These are phyloP conservation scores for Hemileia vastatrix DNA, from an alignment of 1,284 basidiomycete species.

Conservation along the genomic window DNA sequence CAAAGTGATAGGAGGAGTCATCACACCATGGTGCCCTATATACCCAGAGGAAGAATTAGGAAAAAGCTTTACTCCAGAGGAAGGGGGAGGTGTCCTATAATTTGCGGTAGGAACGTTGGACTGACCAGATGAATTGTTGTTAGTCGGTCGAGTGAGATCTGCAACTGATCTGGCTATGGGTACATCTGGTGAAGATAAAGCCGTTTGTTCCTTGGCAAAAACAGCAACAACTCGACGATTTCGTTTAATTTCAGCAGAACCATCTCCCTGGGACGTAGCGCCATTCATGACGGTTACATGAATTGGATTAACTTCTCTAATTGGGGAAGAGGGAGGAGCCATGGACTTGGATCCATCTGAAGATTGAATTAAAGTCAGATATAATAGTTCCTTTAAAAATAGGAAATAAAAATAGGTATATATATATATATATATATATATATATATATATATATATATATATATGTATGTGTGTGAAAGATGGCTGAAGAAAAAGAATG, in stretches of 20 bases:
- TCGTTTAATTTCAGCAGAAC: conserved; percentile 12
- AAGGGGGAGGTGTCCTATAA: conserved; percentile 21
- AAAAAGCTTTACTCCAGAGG: conserved; percentile 22
- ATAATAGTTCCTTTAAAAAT: no score
- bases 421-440: no score
- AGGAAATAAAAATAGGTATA: no score
- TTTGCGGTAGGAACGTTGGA: conserved; percentile 3
- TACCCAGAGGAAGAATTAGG: no score
- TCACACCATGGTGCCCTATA: background rate
- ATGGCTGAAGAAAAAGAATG: no score
- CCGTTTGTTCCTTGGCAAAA: background rate
- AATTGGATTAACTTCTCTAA: background rate
- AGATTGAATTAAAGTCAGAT: no score
- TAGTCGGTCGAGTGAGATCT: conserved; percentile 14
- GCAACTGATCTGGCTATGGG: conserved; percentile 9
- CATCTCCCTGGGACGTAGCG: background rate
- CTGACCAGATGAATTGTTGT: no score
- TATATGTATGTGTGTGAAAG: no score
- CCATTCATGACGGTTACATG: background rate
- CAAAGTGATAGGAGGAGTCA: conserved; percentile 7
- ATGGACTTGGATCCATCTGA: no score
- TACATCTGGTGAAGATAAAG: background rate
- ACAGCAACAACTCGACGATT: conserved; percentile 15
- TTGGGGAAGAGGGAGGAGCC: background rate
- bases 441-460: no score